A percentile compares a stretch with the other conserved stretches of the same genome.
phyloP scores from a whole-genome alignment of 805 yeast species.

The Isabelozyma heimii region DNA sequence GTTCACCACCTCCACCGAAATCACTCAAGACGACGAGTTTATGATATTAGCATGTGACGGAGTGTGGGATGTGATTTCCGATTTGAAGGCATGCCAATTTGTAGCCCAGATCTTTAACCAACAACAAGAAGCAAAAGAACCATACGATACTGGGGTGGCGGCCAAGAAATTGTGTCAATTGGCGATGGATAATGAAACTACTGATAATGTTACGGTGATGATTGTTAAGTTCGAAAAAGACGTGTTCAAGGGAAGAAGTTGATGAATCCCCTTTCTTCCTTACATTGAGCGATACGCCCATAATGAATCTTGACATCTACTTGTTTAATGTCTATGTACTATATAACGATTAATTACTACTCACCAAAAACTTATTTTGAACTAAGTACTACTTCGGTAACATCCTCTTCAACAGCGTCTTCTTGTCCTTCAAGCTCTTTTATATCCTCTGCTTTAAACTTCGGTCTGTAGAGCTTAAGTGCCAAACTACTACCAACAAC shows the following conservation, averaged over 20 bases:
- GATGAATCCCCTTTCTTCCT: constrained; percentile 3
- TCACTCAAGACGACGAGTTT: constrained; percentile 66
- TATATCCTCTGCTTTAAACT: constrained; percentile 14
- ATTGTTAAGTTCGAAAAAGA: constrained; percentile 58
- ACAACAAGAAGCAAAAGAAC: constrained; percentile 19
- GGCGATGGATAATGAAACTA: constrained; percentile 76
- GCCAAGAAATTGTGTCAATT: constrained; percentile 63
- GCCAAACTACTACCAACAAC: constrained; percentile 58
- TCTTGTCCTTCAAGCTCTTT: constrained; percentile 2
- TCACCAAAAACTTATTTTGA: not conserved
- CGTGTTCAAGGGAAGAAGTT: constrained; percentile 30
- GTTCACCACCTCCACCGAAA: constrained; percentile 83
- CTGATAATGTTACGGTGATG: constrained; percentile 94
- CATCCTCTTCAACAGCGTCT: constrained; percentile 6
- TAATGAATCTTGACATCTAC: not conserved
- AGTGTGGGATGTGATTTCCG: constrained; percentile 90
- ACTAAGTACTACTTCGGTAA: not conserved
- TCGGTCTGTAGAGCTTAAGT: constrained; percentile 46
- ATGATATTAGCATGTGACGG: constrained; percentile 95
- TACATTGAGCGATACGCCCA: not conserved
- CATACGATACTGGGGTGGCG: constrained; percentile 56
- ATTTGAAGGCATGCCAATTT: constrained; percentile 76
- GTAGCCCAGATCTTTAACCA: constrained; percentile 46
- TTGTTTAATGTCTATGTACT: not conserved
- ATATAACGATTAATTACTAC: not conserved